A percentile compares a stretch with the other conserved stretches of the same genome.
Evolutionary conservation across 108 stramenopile genomes (phyloP).

Genomic region (Asterionellopsis glacialis): DNA sequence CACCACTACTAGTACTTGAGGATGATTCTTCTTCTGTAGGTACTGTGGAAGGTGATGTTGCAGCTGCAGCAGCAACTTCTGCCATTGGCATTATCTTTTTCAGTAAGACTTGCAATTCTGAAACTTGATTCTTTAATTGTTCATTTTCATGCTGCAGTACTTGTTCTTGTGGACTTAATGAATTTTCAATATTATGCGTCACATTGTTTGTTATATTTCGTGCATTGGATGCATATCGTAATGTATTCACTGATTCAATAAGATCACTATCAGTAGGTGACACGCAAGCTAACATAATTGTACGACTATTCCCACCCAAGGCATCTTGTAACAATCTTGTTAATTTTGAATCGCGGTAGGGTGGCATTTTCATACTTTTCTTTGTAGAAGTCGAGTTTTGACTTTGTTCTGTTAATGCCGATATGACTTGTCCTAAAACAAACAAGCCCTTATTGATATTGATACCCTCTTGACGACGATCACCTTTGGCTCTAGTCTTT

Average conservation of each 20-base stretch:
- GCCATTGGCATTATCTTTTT: conserved; percentile 4
- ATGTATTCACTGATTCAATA: conserved; percentile 90
- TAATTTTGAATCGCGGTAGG: conserved; percentile 92
- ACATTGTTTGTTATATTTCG: conserved; percentile 92
- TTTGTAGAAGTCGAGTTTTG: conserved; percentile 37
- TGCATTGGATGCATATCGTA: conserved; percentile 93
- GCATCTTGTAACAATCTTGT: conserved; percentile 88
- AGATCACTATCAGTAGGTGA: conserved; percentile 92
- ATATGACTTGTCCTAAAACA: conserved; percentile 89
- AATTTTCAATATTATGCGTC: conserved; percentile 64
- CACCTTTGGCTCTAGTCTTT: conserved; percentile 96
- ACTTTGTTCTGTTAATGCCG: conserved; percentile 80
- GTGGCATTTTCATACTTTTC: conserved; percentile 43
- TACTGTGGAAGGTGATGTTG: too few relatives aligned
- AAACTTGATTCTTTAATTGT: conserved; percentile 45
- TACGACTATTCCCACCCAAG: conserved; percentile 90
- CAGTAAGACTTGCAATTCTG: conserved; percentile 35
- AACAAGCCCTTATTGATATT: conserved; percentile 91
- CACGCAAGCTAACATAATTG: conserved; percentile 90
- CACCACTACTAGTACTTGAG: too few relatives aligned
- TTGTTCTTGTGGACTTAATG: conserved; percentile 53
- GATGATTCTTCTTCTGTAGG: too few relatives aligned
- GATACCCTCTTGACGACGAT: conserved; percentile 87
- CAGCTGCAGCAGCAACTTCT: conserved; percentile 10
- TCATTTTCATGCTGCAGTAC: conserved; percentile 69